Base-by-base conservation (phyloP, 129 eudicot genomes). In the Logfia minima region DNA sequence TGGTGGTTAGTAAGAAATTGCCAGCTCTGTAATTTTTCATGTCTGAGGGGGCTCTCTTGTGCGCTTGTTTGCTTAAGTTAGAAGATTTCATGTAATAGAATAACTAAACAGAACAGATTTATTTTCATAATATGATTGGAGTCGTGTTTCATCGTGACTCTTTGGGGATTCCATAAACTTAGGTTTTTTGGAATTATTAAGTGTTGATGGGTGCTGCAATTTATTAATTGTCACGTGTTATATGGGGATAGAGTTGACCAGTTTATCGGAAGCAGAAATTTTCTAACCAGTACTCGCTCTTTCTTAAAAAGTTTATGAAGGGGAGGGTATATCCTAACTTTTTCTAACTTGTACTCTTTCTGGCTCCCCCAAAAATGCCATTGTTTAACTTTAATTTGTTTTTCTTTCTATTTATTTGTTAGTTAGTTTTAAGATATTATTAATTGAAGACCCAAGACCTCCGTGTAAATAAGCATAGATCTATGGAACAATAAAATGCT, bases 1-100 rank as follows among this genome's bases (percentile, higher is more conserved):
- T 63, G 17, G 19, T 75, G 23, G 69, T 61, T 55, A 51, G 43
- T 37, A 74, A n/a, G 14, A 21, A 35, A 35, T 66, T 76, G 72
- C 23, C 76, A 59, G 31, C 31, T 19, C 28, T 35, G 51, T 14
- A 39, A 19, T 58, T 5, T 10, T 37, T 58, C 32, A 52, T 17
- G 63, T 51, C 66, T 16, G 52, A 34, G n/a, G 26, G 75, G 19
- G 52, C 31, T 63, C 4, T 24, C 21, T 26, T 39, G 56, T 71
- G 55, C 23, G 32, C 19, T 34, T 35, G 67, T 10, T 77, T 55
- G n/a, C 24, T 19, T 26, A 76, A 29, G 35, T 31, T 66, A 76
- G 22, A 48, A 62, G 48, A 64, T 64, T 75, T 10, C n/a, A 31
- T 53, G 66, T 34, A 53, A 55, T 66, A 55, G 51, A 53, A 7